Evolutionary conservation across 148 eudicot species (phyloP), one percentile per base, ranked within the genome.

Genomic region (Talinum fruticosum): DNA sequence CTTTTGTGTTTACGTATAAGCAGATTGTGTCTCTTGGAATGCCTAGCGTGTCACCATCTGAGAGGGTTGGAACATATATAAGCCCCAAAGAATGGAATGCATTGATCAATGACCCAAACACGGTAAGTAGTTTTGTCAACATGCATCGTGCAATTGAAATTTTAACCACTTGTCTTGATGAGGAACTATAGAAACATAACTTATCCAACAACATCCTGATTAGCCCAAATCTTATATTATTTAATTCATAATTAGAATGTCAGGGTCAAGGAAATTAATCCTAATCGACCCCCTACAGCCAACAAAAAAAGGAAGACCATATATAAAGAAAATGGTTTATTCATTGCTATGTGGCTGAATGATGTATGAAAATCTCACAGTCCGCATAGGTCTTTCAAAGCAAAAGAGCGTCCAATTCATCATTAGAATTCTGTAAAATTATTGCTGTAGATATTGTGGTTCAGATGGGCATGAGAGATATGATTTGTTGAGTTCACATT

Each of bases 21-120:
- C 97, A 96, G 99, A 93, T 91, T 69, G 99, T 96, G 61, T 90
- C 97, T 49, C 97, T 93, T 38, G 97, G 99, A 82, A 90, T 93
- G 97, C 99, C 99, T 37, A 83, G 88, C 33, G 97, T 93, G 62
- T 87, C 89, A 74, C 99, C 99, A 23, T 85, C 80, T 34, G 97
- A 96, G 84, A 93, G 86, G 82, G 99, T 96, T 82, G 99, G 99
- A 75, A 85, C 84, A 67, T 93, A 95, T 79, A 89, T 96, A 32
- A 87, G 83, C 79, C 97, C 99, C 34, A 76, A 75, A 82, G 97
- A 96, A 51, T 96, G 99, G 99, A 96, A 93, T 67, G 28, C 80
- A 61, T 77, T 96, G 81, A 93, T 96, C 75, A 86, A 88, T 65
- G 93, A 92, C 83, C 97, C 97, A 69, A 87, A 92, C 73, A 90